A percentile compares a stretch with the other conserved stretches of the same genome.
Conservation (phyloP, 768 basidiomycete species). For the Dioszegia aurantiaca region DNA sequence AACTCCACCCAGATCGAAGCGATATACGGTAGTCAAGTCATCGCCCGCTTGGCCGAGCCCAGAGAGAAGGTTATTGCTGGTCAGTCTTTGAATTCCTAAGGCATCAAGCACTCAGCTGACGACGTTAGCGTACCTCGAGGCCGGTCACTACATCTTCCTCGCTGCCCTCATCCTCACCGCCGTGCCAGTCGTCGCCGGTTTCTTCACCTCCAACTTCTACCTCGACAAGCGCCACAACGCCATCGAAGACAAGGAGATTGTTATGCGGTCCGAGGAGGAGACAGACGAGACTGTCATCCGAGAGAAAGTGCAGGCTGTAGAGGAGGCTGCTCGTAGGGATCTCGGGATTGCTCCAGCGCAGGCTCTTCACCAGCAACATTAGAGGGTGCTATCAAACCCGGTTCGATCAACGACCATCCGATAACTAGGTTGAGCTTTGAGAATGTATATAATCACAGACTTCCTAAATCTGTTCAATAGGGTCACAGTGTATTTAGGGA, state of each 20-base stretch:
- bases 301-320: slow-evolving; percentile 13
- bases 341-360: slow-evolving; percentile 6
- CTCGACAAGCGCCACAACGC: slow-evolving; percentile 52
- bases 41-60: slow-evolving; percentile 43
- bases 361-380: slow-evolving; percentile 3
- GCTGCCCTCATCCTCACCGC: slow-evolving; percentile 46
- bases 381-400: neutral
- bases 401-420: no score
- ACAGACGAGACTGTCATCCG: slow-evolving; percentile 21
- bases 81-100: slow-evolving; percentile 15
- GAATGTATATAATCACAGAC: neutral
- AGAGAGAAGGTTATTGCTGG: slow-evolving; percentile 34
- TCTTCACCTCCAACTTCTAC: slow-evolving; percentile 48
- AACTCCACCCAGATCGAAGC: slow-evolving; percentile 41
- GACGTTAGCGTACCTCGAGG: slow-evolving; percentile 29
- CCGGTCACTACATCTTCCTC: slow-evolving; percentile 41
- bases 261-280: slow-evolving; percentile 31
- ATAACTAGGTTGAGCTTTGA: no score
- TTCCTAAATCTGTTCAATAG: no score
- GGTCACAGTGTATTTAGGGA: no score
- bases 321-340: slow-evolving; percentile 17
- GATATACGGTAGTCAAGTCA: slow-evolving; percentile 42
- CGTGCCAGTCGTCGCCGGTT: slow-evolving; percentile 43
- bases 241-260: slow-evolving; percentile 38
- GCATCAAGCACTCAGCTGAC: neutral